Evolutionary conservation across 108 stramenopile species (phyloP), one percentile per base, ranked within the genome.

Genomic region (Pseudonitzschia delicatissima): DNA sequence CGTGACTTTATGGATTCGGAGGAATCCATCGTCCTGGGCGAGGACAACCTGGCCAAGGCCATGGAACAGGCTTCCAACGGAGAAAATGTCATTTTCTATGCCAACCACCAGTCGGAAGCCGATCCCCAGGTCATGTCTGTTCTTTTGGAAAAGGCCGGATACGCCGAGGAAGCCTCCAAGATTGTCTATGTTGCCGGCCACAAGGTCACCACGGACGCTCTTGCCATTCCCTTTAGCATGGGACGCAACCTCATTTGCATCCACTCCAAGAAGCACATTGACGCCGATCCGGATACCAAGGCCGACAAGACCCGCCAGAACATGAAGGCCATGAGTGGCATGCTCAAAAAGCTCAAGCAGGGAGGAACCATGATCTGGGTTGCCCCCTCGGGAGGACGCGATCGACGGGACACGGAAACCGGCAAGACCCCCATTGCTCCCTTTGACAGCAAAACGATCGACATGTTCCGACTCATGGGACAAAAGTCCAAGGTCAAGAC

Each of bases 261-360:
- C 55, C 95, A 95, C 72, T 94, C 92, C 57, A 98, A 98, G 79
- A 96, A 96, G 64, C 96, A 98, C 75, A 98, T 98, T 69, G 92
- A 98, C 69, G 79, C 84, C 29, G 96, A 96, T 69, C 93, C 97
- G 12, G 92, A 88, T 67, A 81, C 84, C 42, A 97, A 96, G 77
- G 69, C 83, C 11, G 72, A 76, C 67, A 97, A 96, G 71, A 82
- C 82, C 44, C 78, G 67, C 58, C 94, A 96, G 69, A 96, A 98
- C 73, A 68, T 96, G 62, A 59, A 82, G 4, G 92, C 96, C 37
- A 93, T 98, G 91, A 77, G 78, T 26, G 80, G 82, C 31, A 91
- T 96, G 93, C 79, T 90, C 53, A 61, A 79, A 15, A 81, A 81
- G 57, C 59, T 95, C 62, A 96, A 93, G 65, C 63, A 77, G 13